Conservation (phyloP, 306 rosid genomes). For the Psophocarpus tetragonolobus region DNA sequence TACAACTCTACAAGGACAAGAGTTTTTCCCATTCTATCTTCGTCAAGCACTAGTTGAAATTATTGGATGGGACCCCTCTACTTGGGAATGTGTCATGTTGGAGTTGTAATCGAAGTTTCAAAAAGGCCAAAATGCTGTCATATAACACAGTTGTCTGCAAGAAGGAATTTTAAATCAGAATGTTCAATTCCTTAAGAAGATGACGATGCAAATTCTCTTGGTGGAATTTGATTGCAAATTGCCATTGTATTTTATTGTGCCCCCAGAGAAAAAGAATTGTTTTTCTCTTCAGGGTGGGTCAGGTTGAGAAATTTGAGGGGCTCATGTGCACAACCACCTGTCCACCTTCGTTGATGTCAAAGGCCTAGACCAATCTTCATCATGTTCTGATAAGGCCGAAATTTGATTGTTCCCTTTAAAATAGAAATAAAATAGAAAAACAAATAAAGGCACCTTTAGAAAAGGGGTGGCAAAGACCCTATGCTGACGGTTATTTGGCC, state of each 20-base stretch:
- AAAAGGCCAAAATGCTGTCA: slow-evolving; percentile 38
- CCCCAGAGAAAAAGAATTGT: neutral
- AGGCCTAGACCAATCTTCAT: slow-evolving; percentile 40
- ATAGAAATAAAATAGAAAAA: neutral
- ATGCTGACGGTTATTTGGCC: slow-evolving; percentile 68
- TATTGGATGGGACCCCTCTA: neutral
- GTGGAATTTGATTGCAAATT: slow-evolving; percentile 33
- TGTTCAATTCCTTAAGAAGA: slow-evolving; percentile 14
- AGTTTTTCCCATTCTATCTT: neutral
- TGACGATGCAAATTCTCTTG: slow-evolving; percentile 26
- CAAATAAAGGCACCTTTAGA: slow-evolving; percentile 45
- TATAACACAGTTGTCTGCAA: slow-evolving; percentile 23
- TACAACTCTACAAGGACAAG: slow-evolving; percentile 20
- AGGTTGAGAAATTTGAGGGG: slow-evolving; percentile 38
- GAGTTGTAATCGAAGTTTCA: slow-evolving; percentile 22
- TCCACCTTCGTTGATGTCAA: slow-evolving; percentile 48
- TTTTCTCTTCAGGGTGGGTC: slow-evolving; percentile 21
- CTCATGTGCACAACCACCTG: slow-evolving; percentile 57
- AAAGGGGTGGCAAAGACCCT: slow-evolving; percentile 51
- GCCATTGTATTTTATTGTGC: slow-evolving; percentile 12
- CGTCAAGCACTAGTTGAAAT: neutral
- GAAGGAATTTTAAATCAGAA: slow-evolving; percentile 30
- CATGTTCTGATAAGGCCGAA: slow-evolving; percentile 52
- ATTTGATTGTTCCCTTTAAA: slow-evolving; percentile 42
- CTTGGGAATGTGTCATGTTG: slow-evolving; percentile 9